Evolutionary conservation across 805 yeast genomes (phyloP).

Genomic region (Debaryomyces maramus): DNA sequence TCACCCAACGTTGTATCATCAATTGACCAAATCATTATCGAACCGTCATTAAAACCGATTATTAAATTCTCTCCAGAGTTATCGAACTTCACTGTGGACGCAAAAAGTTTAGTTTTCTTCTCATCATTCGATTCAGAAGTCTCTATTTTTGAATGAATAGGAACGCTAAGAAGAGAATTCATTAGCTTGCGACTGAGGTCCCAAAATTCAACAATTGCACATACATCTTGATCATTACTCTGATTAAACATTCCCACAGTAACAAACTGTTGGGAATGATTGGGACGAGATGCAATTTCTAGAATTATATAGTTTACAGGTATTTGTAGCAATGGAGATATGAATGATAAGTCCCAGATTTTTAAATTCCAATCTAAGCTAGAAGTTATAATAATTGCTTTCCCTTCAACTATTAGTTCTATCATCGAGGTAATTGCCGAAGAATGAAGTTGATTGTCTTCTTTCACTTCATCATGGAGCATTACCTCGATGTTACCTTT

Average conservation of each 20-base stretch:
- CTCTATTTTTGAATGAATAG: constrained; percentile 7
- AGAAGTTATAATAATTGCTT: constrained; percentile 15
- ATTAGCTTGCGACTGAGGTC: constrained; percentile 21
- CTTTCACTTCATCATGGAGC: constrained; percentile 9
- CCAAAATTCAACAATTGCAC: constrained; percentile 29
- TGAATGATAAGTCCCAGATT: constrained; percentile 16
- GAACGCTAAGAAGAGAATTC: constrained; percentile 17
- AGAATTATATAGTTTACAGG: constrained; percentile 20
- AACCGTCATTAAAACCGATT: constrained; percentile 25
- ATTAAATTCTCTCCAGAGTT: constrained; percentile 17
- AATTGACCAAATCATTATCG: constrained; percentile 11
- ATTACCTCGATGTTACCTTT: constrained; percentile 12
- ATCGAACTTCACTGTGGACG: constrained; percentile 16
- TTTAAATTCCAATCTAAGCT: constrained; percentile 24
- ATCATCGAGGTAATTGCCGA: constrained; percentile 5
- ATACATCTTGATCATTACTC: background rate
- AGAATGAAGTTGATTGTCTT: constrained; percentile 2
- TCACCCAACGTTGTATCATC: constrained; percentile 10
- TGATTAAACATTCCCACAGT: constrained; percentile 21
- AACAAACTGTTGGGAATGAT: constrained; percentile 22
- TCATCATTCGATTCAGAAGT: background rate
- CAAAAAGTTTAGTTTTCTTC: background rate
- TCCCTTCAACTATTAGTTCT: background rate
- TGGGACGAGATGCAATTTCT: constrained; percentile 19
- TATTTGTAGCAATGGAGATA: constrained; percentile 16